phyloP scores from a whole-genome alignment of 202 grass and related monocot species.

The Dendrocalamus latiflorus region DNA sequence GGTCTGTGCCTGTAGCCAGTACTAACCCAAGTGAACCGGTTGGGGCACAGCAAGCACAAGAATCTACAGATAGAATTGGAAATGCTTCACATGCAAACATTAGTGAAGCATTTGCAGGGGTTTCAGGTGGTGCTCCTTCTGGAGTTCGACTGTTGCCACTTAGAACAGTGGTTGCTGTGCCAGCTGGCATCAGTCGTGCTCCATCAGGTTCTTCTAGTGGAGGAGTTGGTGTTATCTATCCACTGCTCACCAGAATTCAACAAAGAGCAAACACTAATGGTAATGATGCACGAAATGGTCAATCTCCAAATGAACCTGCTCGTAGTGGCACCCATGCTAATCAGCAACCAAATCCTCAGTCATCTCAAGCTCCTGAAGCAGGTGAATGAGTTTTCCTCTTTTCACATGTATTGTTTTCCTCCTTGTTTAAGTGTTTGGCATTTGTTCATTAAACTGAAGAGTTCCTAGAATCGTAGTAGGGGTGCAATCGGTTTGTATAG shows the following conservation, averaged over 20 bases:
- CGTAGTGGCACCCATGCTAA: constrained; percentile 36
- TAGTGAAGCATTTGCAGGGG: constrained; percentile 47
- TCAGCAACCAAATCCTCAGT: constrained; percentile 31
- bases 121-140: constrained; percentile 43
- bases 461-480: neutral
- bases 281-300: constrained; percentile 36
- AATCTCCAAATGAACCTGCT: constrained; percentile 40
- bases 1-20: constrained; percentile 46
- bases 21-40: constrained; percentile 44
- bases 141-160: constrained; percentile 70
- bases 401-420: neutral
- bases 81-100: constrained; percentile 47
- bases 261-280: constrained; percentile 38
- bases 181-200: constrained; percentile 45
- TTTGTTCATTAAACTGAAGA: constrained; percentile 1
- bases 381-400: constrained; percentile 23
- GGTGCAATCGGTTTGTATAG: neutral
- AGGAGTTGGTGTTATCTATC: constrained; percentile 51
- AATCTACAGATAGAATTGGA: constrained; percentile 37
- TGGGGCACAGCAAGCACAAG: constrained; percentile 61
- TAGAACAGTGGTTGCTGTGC: constrained; percentile 79
- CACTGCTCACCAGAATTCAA: constrained; percentile 66
- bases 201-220: constrained; percentile 46
- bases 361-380: constrained; percentile 49
- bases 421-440: constrained; percentile 15